These are phyloP conservation scores for Trichoderma sp. DNA, from an alignment of 2,329 filamentous ascomycete species.

Conservation along the genomic window DNA sequence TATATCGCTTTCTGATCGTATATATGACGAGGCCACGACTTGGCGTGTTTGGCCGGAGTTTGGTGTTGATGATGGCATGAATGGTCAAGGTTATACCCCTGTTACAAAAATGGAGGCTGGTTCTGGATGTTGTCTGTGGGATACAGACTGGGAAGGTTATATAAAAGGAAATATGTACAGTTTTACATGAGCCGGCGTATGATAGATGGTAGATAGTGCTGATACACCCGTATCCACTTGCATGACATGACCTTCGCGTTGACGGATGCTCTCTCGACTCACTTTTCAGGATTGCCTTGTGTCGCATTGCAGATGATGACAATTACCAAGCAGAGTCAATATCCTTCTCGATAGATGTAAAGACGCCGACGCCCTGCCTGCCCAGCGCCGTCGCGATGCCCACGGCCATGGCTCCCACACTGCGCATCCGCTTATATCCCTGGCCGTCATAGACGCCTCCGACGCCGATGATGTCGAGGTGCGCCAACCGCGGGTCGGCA, in stretches of 20 bases:
- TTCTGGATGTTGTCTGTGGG: conserved; percentile 19
- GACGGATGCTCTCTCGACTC: neutral
- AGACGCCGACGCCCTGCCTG: conserved; percentile 62
- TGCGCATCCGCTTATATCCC: conserved; percentile 66
- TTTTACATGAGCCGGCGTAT: neutral
- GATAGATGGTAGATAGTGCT: conserved; percentile 19
- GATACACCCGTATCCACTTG: neutral
- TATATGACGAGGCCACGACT: conserved; percentile 16
- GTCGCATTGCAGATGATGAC: too few relatives aligned
- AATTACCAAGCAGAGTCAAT: conserved; percentile 32
- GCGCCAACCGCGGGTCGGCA: conserved; percentile 47
- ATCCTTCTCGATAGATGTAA: conserved; percentile 56
- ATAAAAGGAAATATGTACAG: neutral
- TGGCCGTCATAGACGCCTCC: conserved; percentile 69
- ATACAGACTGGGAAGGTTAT: conserved; percentile 12
- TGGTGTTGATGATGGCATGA: conserved; percentile 17
- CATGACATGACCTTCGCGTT: neutral
- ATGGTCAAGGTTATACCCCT: conserved; percentile 29
- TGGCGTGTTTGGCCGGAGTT: neutral
- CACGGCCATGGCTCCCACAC: conserved; percentile 66
- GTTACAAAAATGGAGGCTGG: conserved; percentile 11
- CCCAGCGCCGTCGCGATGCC: conserved; percentile 72
- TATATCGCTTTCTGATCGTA: conserved; percentile 25
- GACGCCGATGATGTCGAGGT: conserved; percentile 69
- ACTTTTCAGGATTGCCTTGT: neutral